Conservation (phyloP, 345 rosid species). For the Geranium brycei region DNA sequence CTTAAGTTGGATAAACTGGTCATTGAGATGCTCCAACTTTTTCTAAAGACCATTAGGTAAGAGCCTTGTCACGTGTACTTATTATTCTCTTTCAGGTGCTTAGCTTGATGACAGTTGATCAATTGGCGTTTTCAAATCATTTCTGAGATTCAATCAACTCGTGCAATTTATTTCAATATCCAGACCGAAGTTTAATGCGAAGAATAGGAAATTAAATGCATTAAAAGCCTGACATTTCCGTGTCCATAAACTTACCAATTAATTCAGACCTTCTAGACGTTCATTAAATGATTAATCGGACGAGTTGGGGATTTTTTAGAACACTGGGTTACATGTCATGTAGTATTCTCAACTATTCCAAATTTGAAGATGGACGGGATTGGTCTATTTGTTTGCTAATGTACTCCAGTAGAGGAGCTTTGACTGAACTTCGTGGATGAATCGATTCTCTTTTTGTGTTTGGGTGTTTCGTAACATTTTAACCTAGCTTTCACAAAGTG, state of each 20-base stretch:
- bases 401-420: no score
- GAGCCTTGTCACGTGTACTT: slow-evolving; percentile 6
- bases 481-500: neutral
- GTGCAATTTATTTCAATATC: neutral
- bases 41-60: slow-evolving; percentile 48
- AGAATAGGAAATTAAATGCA: neutral
- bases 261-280: neutral
- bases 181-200: no score
- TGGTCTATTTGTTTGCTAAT: no score
- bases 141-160: neutral
- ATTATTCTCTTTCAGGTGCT: neutral
- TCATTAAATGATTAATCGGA: neutral
- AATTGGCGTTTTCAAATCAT: neutral
- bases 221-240: neutral
- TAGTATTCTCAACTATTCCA: neutral
- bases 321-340: neutral
- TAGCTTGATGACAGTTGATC: neutral
- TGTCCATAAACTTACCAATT: neutral
- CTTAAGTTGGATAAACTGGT: slow-evolving; percentile 53
- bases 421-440: neutral
- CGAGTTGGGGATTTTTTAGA: neutral
- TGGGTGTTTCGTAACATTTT: neutral
- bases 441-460: neutral
- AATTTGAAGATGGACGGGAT: neutral
- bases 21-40: slow-evolving; percentile 46